Evolutionary conservation across 108 stramenopile genomes (phyloP).

Genomic region (Fragilaria radians): DNA sequence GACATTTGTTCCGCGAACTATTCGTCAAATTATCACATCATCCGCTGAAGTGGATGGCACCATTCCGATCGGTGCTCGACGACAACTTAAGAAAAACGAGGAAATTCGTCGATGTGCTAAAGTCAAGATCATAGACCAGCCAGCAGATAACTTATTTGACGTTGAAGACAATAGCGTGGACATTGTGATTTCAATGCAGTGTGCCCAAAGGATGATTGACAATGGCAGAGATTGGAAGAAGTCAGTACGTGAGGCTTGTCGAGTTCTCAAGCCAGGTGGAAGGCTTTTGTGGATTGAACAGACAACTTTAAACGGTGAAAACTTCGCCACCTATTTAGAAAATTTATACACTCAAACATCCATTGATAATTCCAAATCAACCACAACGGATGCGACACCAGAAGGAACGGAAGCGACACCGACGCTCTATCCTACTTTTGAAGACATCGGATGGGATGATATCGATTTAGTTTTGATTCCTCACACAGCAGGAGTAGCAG

Average conservation of each 20-base stretch:
- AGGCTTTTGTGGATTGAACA: constrained; percentile 77
- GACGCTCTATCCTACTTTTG: constrained; percentile 40
- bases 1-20: constrained; percentile 76
- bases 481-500: constrained; percentile 77
- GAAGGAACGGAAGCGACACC: constrained; percentile 13
- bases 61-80: constrained; percentile 32
- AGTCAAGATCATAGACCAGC: constrained; percentile 48
- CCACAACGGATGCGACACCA: constrained; percentile 16
- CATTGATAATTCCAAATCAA: constrained; percentile 17
- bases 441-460: constrained; percentile 69
- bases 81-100: constrained; percentile 65
- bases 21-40: constrained; percentile 64
- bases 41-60: constrained; percentile 53
- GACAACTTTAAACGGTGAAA: constrained; percentile 52
- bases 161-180: constrained; percentile 62
- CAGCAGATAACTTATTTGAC: constrained; percentile 59
- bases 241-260: constrained; percentile 59
- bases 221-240: constrained; percentile 79
- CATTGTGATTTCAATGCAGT: constrained; percentile 66
- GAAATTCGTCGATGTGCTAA: constrained; percentile 43
- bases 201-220: constrained; percentile 56
- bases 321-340: constrained; percentile 60
- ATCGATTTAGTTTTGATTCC: constrained; percentile 74
- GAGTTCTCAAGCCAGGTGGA: constrained; percentile 84
- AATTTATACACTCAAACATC: constrained; percentile 20